Percentiles rank a stretch among this genome's conserved stretches.
Conservation (phyloP, 1,284 basidiomycete species). For the Singerocomus inundabilis region DNA sequence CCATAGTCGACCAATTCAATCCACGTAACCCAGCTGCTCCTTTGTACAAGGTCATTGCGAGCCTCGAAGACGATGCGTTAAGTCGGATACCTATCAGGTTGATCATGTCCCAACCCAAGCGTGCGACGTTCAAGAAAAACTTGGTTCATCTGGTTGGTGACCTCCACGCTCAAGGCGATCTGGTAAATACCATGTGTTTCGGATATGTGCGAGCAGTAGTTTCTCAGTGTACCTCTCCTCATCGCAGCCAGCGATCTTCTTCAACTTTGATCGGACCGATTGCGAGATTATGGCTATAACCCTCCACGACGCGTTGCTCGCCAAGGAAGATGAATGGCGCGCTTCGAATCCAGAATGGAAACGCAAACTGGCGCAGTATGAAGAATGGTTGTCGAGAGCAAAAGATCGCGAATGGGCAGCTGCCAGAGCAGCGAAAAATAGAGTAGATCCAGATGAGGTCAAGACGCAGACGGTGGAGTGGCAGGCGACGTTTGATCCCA, state of each 20-base stretch:
- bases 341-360: conserved; percentile 47
- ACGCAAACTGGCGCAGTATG: conserved; percentile 49
- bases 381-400: conserved; percentile 45
- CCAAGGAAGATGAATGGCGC: conserved; percentile 51
- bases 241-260: conserved; percentile 60
- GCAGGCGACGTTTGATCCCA: conserved; percentile 57
- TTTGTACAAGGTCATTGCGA: conserved; percentile 40
- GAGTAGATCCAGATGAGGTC: conserved; percentile 37
- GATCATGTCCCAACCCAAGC: conserved; percentile 35
- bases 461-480: conserved; percentile 35
- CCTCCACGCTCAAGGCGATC: conserved; percentile 46
- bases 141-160: conserved; percentile 55
- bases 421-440: conserved; percentile 36
- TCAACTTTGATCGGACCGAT: conserved; percentile 58
- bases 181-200: conserved; percentile 41
- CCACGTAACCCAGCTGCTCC: conserved; percentile 36
- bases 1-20: conserved; percentile 41
- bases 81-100: conserved; percentile 17
- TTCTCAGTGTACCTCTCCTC: conserved; percentile 2
- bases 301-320: conserved; percentile 39
- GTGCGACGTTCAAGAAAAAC: conserved; percentile 37
- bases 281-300: conserved; percentile 54
- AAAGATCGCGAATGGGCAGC: conserved; percentile 46
- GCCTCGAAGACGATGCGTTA: conserved; percentile 42
- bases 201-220: too few species aligned